Conservation (phyloP, 2,329 filamentous ascomycete species). For the Metarhizium humberi region DNA sequence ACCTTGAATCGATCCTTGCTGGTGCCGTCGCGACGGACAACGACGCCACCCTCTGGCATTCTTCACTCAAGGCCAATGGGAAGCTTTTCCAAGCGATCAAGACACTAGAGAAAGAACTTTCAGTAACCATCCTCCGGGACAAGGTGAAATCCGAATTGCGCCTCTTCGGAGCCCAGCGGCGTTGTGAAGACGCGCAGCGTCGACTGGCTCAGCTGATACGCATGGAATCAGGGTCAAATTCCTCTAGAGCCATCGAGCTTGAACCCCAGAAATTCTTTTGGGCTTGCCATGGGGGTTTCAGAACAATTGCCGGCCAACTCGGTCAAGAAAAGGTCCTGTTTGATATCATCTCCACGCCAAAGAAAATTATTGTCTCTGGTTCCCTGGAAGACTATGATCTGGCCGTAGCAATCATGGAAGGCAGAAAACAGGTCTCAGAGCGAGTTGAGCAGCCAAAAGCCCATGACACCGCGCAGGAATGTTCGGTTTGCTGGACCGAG, state of each 20-base stretch:
- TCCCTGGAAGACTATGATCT: slow-evolving; percentile 6
- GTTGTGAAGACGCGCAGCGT: not conserved
- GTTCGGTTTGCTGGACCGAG: slow-evolving; percentile 27
- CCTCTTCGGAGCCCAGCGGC: not conserved
- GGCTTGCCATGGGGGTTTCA: slow-evolving; percentile 24
- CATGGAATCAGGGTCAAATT: not conserved
- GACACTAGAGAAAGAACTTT: not conserved
- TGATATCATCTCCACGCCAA: slow-evolving; percentile 19
- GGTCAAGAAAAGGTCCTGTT: slow-evolving; percentile 19
- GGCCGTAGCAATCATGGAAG: slow-evolving; percentile 1
- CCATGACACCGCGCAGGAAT: slow-evolving; percentile 9
- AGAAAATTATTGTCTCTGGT: slow-evolving; percentile 21
- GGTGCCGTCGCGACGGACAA: slow-evolving; percentile 19
- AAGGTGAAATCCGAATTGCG: not conserved
- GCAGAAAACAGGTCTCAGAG: not conserved
- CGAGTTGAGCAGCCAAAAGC: not conserved
- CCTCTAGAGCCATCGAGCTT: slow-evolving; percentile 15
- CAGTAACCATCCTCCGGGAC: not conserved
- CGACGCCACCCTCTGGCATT: slow-evolving; percentile 21
- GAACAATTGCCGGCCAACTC: slow-evolving; percentile 14
- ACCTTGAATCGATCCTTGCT: slow-evolving; percentile 21
- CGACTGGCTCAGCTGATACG: not conserved
- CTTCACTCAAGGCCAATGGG: slow-evolving; percentile 13
- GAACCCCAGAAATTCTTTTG: slow-evolving; percentile 15
- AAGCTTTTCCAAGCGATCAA: not conserved